phyloP scores from a whole-genome alignment of 2,329 filamentous ascomycete species.

The Aspergillus melleus region DNA sequence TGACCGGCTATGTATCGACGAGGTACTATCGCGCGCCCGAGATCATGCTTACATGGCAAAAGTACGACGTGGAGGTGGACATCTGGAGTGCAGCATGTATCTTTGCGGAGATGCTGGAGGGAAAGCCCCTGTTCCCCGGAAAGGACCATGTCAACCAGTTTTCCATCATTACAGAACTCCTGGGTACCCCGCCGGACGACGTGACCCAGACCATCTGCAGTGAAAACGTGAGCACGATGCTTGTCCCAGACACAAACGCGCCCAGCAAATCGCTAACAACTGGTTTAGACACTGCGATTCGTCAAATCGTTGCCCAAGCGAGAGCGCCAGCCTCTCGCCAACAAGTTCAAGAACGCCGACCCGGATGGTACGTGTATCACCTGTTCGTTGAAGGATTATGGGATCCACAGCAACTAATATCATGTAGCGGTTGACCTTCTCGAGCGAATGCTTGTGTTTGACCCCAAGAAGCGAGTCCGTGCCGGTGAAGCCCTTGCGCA shows the following conservation, averaged over 20 bases:
- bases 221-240: constrained; percentile 71
- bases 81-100: constrained; percentile 99
- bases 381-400: background rate
- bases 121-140: constrained; percentile 95
- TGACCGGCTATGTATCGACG: constrained; percentile 99
- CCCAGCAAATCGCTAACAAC: constrained; percentile 24
- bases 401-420: constrained; percentile 11
- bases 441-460: constrained; percentile 96
- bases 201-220: constrained; percentile 98
- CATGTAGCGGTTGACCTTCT: constrained; percentile 80
- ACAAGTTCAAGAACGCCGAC: constrained; percentile 97
- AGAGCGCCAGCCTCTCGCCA: constrained; percentile 77
- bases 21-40: constrained; percentile 98
- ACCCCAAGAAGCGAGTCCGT: constrained; percentile 92
- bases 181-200: constrained; percentile 95
- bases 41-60: constrained; percentile 99
- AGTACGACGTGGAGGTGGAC: constrained; percentile 98
- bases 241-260: background rate
- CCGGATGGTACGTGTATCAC: constrained; percentile 62
- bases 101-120: constrained; percentile 98
- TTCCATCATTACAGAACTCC: constrained; percentile 96
- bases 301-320: constrained; percentile 96
- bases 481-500: constrained; percentile 83
- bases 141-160: constrained; percentile 99
- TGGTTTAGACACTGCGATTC: constrained; percentile 81